Conservation (phyloP, 179 eudicot species). For the Sideroxylon spinosum region DNA sequence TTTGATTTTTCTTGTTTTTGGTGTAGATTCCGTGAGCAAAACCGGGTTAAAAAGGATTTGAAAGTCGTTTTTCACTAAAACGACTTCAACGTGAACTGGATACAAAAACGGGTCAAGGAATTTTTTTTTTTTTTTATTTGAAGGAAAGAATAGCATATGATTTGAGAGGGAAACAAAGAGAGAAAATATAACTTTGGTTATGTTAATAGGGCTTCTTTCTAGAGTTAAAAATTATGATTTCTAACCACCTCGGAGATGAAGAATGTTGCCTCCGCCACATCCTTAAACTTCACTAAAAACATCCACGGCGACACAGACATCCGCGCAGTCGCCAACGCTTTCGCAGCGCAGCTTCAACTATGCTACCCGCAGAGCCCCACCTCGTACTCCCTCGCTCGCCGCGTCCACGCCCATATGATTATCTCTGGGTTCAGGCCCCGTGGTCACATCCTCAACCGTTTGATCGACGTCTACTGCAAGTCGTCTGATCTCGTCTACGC, state of each 20-base stretch:
- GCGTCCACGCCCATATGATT: slow-evolving; percentile 68
- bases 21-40: no score
- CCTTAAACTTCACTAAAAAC: slow-evolving; percentile 14
- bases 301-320: slow-evolving; percentile 26
- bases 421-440: slow-evolving; percentile 63
- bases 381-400: slow-evolving; percentile 36
- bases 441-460: slow-evolving; percentile 53
- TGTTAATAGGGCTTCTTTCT: no score
- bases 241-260: slow-evolving; percentile 16
- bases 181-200: no score
- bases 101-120: no score
- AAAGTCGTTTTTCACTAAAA: no score
- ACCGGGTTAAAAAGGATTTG: no score
- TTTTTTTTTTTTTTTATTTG: no score
- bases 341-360: slow-evolving; percentile 54
- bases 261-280: slow-evolving; percentile 18
- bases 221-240: background rate
- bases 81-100: no score
- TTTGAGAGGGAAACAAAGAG: no score
- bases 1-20: no score
- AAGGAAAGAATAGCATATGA: no score
- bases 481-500: slow-evolving; percentile 45
- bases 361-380: slow-evolving; percentile 41
- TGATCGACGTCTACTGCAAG: slow-evolving; percentile 57
- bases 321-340: slow-evolving; percentile 43